Conservation (phyloP, 2,329 filamentous ascomycete species). For the Talaromyces albobiverticillius region DNA sequence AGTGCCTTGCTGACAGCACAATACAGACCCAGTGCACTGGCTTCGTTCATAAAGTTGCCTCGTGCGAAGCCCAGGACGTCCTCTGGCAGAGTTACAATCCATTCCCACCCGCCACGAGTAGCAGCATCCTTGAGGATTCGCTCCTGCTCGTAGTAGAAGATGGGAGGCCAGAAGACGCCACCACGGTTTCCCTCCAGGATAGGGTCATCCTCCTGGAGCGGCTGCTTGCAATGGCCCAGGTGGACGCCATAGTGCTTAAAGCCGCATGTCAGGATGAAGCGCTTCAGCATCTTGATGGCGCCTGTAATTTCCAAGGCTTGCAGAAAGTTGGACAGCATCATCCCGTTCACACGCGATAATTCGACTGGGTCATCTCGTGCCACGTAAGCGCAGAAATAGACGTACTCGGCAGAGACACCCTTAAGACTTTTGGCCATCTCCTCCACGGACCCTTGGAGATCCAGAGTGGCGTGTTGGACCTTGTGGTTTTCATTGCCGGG, state of each 20-base stretch:
- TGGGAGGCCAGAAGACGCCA: conserved; percentile 35
- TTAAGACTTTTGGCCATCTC: conserved; percentile 38
- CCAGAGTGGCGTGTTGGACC: conserved; percentile 38
- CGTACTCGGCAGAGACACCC: conserved; percentile 36
- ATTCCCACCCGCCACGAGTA: conserved; percentile 32
- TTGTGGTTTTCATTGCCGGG: conserved; percentile 34
- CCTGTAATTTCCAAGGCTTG: conserved; percentile 43
- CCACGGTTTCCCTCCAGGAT: conserved; percentile 37
- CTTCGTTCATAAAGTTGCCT: conserved; percentile 43
- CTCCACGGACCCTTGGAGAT: conserved; percentile 33
- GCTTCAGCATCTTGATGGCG: conserved; percentile 41
- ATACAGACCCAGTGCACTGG: conserved; percentile 42
- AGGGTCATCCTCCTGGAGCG: conserved; percentile 48
- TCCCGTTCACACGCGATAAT: conserved; percentile 35
- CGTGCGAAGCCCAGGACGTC: conserved; percentile 44
- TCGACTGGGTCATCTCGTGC: conserved; percentile 35
- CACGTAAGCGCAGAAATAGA: conserved; percentile 47
- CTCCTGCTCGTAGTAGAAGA: conserved; percentile 55
- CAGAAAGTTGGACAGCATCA: conserved; percentile 50
- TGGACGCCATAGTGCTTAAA: conserved; percentile 56
- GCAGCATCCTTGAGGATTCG: conserved; percentile 38
- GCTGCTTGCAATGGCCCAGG: conserved; percentile 47
- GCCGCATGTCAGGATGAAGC: conserved; percentile 50
- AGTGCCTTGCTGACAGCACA: conserved; percentile 29
- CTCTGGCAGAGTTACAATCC: conserved; percentile 45